Conservation (phyloP, 208 protist genomes). For the Acanthamoeba sp. region DNA sequence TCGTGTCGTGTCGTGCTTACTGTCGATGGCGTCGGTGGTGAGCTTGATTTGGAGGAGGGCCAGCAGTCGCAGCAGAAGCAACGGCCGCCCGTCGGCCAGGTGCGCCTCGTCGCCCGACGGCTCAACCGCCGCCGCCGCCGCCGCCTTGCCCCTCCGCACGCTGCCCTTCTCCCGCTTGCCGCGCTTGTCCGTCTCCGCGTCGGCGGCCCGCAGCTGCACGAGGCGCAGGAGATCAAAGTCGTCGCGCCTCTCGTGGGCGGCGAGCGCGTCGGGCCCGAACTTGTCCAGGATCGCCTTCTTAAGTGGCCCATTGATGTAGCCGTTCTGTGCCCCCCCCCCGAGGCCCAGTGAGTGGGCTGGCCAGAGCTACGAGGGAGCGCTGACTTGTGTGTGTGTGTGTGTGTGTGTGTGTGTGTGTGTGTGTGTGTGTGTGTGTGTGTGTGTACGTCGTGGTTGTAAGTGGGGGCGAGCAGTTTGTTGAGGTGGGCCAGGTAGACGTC, state of each 20-base stretch:
- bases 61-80: neutral
- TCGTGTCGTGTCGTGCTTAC: neutral
- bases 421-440: too few species aligned
- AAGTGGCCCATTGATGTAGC: neutral
- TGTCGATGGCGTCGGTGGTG: neutral
- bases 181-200: neutral
- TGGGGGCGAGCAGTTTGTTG: neutral
- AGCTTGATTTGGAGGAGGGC: neutral
- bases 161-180: neutral
- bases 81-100: neutral
- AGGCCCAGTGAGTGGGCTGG: too few species aligned
- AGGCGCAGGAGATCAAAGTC: neutral
- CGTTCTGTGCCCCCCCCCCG: neutral
- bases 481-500: conserved; percentile 1
- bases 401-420: too few species aligned
- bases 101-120: neutral
- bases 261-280: conserved; percentile 30
- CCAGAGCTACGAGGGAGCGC: too few species aligned
- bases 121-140: neutral
- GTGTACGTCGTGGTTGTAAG: neutral
- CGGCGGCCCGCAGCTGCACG: too few species aligned
- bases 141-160: neutral
- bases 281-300: neutral
- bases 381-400: too few species aligned
- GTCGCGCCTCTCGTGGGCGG: neutral